A percentile compares a stretch with the other conserved stretches of the same genome.
phyloP scores from a whole-genome alignment of 306 rosid species.

The Aeschynomene evenia region DNA sequence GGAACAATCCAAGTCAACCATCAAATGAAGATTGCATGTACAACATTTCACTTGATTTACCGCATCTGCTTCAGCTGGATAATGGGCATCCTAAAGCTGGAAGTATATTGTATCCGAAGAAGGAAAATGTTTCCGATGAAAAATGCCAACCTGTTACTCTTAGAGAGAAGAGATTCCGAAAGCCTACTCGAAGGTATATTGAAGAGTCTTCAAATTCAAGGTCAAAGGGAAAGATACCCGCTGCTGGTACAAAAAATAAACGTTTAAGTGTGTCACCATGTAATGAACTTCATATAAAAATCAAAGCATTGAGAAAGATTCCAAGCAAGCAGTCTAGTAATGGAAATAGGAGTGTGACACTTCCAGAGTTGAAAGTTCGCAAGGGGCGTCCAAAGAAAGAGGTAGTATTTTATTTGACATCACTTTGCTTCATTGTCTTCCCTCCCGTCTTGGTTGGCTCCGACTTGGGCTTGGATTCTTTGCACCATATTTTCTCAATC shows the following conservation, averaged over 20 bases:
- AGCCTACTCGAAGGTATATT: slow-evolving; percentile 74
- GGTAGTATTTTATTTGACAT: slow-evolving; percentile 30
- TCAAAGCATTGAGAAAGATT: slow-evolving; percentile 45
- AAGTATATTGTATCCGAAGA: slow-evolving; percentile 41
- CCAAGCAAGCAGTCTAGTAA: slow-evolving; percentile 41
- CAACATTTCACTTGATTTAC: slow-evolving; percentile 42
- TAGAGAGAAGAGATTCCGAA: slow-evolving; percentile 73
- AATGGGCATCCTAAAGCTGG: slow-evolving; percentile 37
- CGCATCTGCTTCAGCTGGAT: slow-evolving; percentile 42
- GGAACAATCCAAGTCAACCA: slow-evolving; percentile 51
- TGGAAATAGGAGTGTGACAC: slow-evolving; percentile 46
- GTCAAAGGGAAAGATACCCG: slow-evolving; percentile 45
- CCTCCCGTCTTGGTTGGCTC: slow-evolving; percentile 16
- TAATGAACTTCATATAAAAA: slow-evolving; percentile 39
- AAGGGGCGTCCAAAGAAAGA: slow-evolving; percentile 60
- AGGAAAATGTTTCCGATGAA: slow-evolving; percentile 45
- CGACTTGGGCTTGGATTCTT: not conserved
- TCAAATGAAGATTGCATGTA: slow-evolving; percentile 48
- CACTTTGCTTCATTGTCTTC: slow-evolving; percentile 17
- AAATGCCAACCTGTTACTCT: slow-evolving; percentile 40
- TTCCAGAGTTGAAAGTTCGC: slow-evolving; percentile 45
- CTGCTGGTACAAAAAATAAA: slow-evolving; percentile 42
- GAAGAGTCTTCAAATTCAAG: slow-evolving; percentile 62
- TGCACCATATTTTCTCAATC: not conserved
- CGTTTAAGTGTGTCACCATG: slow-evolving; percentile 31